These are phyloP conservation scores for Copromyces sp. DNA, from an alignment of 495 filamentous ascomycete species.

Conservation along the genomic window DNA sequence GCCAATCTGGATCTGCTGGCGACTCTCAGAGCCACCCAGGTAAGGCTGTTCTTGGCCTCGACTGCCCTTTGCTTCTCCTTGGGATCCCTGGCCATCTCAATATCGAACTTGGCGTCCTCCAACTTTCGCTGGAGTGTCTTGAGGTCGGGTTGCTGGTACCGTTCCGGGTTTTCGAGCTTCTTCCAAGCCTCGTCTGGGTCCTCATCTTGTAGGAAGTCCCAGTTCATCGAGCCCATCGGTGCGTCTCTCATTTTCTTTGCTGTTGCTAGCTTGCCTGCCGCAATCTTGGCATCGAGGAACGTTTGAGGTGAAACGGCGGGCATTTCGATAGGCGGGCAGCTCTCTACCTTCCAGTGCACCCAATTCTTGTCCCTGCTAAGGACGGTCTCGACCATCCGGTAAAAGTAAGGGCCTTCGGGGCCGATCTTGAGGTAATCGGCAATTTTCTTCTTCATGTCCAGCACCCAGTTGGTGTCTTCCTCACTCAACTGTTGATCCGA, in stretches of 20 bases:
- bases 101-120: constrained; percentile 62
- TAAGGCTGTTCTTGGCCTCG: constrained; percentile 70
- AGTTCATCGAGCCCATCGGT: constrained; percentile 59
- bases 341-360: constrained; percentile 95
- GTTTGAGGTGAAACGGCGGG: constrained; percentile 54
- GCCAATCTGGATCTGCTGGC: constrained; percentile 60
- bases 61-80: constrained; percentile 57
- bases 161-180: constrained; percentile 35
- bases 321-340: constrained; percentile 74
- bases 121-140: constrained; percentile 48
- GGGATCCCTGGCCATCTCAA: constrained; percentile 65
- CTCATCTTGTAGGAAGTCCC: constrained; percentile 66
- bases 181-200: constrained; percentile 35
- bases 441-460: constrained; percentile 60
- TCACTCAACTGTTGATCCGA: constrained; percentile 59
- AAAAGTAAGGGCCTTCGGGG: constrained; percentile 80
- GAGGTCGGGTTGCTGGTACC: constrained; percentile 37
- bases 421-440: constrained; percentile 65
- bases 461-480: constrained; percentile 79
- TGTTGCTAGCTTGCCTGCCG: constrained; percentile 52
- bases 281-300: constrained; percentile 53
- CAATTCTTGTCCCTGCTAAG: constrained; percentile 93
- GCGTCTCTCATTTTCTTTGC: constrained; percentile 55
- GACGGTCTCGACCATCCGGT: constrained; percentile 91
- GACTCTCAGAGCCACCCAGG: constrained; percentile 77